Evolutionary conservation across 768 basidiomycete genomes (phyloP).

Genomic region (Solioccasus polychromus): DNA sequence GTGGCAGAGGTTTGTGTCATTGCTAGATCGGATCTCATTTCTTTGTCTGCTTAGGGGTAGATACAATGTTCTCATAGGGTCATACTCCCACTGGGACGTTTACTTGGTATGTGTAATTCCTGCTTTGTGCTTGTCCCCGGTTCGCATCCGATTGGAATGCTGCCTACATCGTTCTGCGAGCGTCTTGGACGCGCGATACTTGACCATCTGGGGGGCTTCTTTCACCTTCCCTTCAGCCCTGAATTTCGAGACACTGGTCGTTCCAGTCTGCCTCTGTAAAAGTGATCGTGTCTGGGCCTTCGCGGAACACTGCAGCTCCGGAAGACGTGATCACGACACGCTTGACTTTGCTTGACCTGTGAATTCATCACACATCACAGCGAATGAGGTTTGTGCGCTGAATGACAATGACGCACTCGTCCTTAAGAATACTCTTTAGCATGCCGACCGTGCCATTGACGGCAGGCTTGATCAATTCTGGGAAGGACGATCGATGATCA

Average conservation of each 20-base stretch:
- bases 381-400: too few relatives aligned
- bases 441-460: slow-evolving; percentile 67
- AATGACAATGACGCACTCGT: slow-evolving; percentile 48
- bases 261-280: slow-evolving; percentile 65
- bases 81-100: too few relatives aligned
- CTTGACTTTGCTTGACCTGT: slow-evolving; percentile 45
- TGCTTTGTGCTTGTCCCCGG: too few relatives aligned
- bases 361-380: too few relatives aligned
- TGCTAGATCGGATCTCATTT: too few relatives aligned
- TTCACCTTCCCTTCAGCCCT: slow-evolving; percentile 44
- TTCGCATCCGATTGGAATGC: too few relatives aligned
- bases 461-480: slow-evolving; percentile 68
- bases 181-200: slow-evolving; percentile 62
- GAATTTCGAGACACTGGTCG: slow-evolving; percentile 35
- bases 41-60: too few relatives aligned
- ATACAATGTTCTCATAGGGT: too few relatives aligned
- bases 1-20: too few relatives aligned
- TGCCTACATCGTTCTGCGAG: slow-evolving; percentile 56
- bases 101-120: too few relatives aligned
- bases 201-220: slow-evolving; percentile 33
- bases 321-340: slow-evolving; percentile 72
- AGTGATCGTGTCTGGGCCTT: slow-evolving; percentile 22
- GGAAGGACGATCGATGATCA: neutral
- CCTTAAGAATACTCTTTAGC: slow-evolving; percentile 54
- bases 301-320: slow-evolving; percentile 42